Percentiles rank a stretch among this genome's conserved stretches.
Evolutionary conservation across 2,329 filamentous ascomycete genomes (phyloP).

Genomic region (Fusarium keratoplasticum): DNA sequence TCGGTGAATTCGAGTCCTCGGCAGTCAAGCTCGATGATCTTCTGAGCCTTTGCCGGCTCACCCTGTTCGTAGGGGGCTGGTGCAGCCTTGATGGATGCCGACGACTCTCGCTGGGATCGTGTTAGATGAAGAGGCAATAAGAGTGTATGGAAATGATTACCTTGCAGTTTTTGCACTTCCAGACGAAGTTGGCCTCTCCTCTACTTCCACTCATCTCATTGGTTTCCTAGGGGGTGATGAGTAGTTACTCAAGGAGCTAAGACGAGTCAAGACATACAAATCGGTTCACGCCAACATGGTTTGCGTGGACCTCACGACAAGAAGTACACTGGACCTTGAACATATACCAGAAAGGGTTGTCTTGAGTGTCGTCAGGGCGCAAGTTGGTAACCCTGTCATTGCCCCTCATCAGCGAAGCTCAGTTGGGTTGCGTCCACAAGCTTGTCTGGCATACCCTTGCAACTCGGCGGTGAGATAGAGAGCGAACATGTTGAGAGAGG

Average conservation of each 20-base stretch:
- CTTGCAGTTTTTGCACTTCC: conserved; percentile 99
- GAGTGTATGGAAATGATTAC: conserved; percentile 55
- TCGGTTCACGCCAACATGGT: conserved; percentile 86
- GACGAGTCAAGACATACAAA: conserved; percentile 71
- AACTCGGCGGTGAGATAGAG: conserved; percentile 76
- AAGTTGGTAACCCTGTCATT: conserved; percentile 84
- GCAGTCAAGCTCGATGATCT: conserved; percentile 92
- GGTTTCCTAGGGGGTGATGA: conserved; percentile 70
- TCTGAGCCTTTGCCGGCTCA: conserved; percentile 79
- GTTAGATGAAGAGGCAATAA: not conserved
- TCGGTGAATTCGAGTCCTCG: conserved; percentile 91
- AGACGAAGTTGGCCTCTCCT: conserved; percentile 99
- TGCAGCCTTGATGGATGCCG: conserved; percentile 82
- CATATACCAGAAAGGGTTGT: conserved; percentile 92
- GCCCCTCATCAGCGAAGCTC: conserved; percentile 35
- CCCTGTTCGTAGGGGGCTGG: conserved; percentile 78
- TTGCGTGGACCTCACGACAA: conserved; percentile 90
- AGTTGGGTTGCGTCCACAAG: not conserved
- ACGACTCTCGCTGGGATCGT: conserved; percentile 76
- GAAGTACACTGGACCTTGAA: conserved; percentile 99
- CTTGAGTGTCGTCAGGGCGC: conserved; percentile 83
- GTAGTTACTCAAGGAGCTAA: not conserved
- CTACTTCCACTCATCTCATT: conserved; percentile 93
- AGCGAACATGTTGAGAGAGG: conserved; percentile 66
- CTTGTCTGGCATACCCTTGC: conserved; percentile 65